Evolutionary conservation across 805 yeast species (phyloP).

Genomic region (Wickerhamomyces kurtzmanii): DNA sequence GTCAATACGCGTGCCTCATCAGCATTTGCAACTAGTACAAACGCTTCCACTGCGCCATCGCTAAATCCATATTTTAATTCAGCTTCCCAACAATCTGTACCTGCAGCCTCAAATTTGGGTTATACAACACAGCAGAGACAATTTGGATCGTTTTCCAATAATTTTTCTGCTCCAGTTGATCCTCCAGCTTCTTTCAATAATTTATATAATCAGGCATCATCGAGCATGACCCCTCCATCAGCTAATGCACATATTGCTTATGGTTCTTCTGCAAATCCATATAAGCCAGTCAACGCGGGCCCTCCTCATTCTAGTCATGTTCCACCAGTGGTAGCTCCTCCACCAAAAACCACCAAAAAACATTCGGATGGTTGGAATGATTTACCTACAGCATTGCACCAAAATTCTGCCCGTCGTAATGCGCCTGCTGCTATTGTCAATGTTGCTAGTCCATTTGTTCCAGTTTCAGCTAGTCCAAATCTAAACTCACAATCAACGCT

Average conservation of each 20-base stretch:
- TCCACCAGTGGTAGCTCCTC: conserved; percentile 17
- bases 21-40: conserved; percentile 1
- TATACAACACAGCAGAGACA: too few species aligned
- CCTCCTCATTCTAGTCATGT: conserved; percentile 5
- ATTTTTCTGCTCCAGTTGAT: background rate
- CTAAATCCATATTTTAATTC: conserved; percentile 9
- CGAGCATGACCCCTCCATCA: conserved; percentile 2
- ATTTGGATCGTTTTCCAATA: too few species aligned
- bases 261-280: conserved; percentile 10
- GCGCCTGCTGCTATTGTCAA: conserved; percentile 32
- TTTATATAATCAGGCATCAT: conserved; percentile 9
- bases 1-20: conserved; percentile 2
- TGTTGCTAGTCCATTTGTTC: conserved; percentile 10
- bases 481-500: conserved; percentile 9
- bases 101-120: conserved; percentile 9
- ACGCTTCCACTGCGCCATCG: conserved; percentile 4
- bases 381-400: conserved; percentile 43
- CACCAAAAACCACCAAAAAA: conserved; percentile 20
- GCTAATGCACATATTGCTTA: conserved; percentile 8
- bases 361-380: conserved; percentile 69
- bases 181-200: conserved; percentile 5
- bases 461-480: conserved; percentile 14
- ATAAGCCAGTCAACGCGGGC: conserved; percentile 12
- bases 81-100: background rate
- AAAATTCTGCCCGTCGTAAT: conserved; percentile 27